Evolutionary conservation across 2,329 filamentous ascomycete species (phyloP).

Genomic region (Paraconiothyrium sp.): DNA sequence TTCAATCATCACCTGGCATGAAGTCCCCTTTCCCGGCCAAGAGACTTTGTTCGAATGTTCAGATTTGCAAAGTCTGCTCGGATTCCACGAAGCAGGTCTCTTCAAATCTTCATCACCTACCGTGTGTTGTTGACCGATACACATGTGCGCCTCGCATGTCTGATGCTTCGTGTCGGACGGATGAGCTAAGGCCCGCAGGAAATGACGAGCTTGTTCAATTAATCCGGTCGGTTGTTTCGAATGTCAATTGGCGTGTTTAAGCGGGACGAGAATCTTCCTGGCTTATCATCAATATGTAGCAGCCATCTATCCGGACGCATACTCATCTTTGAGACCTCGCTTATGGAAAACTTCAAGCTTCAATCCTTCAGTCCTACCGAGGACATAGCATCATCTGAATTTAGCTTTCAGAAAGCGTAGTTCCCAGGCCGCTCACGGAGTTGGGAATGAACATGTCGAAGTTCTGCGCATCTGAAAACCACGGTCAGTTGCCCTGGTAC

Average conservation of each 20-base stretch:
- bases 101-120: neutral
- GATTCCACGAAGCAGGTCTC: neutral
- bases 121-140: neutral
- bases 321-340: neutral
- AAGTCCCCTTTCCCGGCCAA: too few species aligned
- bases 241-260: neutral
- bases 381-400: too few species aligned
- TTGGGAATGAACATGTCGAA: too few species aligned
- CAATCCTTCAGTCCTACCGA: too few species aligned
- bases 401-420: too few species aligned
- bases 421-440: too few species aligned
- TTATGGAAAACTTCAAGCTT: too few species aligned
- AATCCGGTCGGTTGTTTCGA: neutral
- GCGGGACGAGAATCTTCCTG: neutral
- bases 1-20: too few species aligned
- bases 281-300: neutral
- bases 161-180: neutral
- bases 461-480: too few species aligned
- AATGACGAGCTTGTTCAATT: neutral
- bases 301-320: neutral
- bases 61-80: too few species aligned
- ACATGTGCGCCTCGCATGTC: neutral
- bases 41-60: too few species aligned
- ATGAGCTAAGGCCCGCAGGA: neutral
- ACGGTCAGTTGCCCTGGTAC: too few species aligned